A percentile compares a stretch with the other conserved stretches of the same genome.
Evolutionary conservation across 495 filamentous ascomycete species (phyloP).

Genomic region (Letharia columbiana): DNA sequence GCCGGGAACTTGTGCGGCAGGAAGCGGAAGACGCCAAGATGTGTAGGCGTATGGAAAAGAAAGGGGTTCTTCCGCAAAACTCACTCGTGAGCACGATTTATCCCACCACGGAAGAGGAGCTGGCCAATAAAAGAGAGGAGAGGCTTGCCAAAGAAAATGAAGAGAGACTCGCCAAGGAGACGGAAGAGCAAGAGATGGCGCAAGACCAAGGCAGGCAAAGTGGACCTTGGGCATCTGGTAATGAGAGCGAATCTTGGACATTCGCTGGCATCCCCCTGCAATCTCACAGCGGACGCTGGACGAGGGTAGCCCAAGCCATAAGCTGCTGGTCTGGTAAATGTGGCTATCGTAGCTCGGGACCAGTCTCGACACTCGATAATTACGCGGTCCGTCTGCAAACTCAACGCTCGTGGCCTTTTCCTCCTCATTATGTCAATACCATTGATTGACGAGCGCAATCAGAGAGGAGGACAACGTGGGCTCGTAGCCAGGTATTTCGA

Average conservation of each 20-base stretch:
- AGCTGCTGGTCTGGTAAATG: too few relatives aligned
- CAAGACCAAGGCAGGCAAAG: not conserved
- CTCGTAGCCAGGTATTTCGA: too few relatives aligned
- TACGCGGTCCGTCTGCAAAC: too few relatives aligned
- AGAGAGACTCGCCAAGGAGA: not conserved
- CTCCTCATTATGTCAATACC: too few relatives aligned
- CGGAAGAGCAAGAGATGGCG: not conserved
- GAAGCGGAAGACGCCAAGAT: not conserved
- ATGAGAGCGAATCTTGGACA: not conserved
- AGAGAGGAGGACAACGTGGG: too few relatives aligned
- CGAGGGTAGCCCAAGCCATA: too few relatives aligned
- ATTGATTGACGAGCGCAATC: too few relatives aligned
- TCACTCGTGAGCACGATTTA: not conserved
- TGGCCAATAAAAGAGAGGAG: not conserved
- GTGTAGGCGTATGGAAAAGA: not conserved
- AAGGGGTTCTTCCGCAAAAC: not conserved
- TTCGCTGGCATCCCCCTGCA: not conserved
- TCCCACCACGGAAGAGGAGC: not conserved
- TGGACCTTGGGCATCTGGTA: not conserved
- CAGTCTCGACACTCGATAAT: too few relatives aligned
- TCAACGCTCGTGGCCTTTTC: too few relatives aligned
- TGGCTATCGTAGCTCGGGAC: too few relatives aligned
- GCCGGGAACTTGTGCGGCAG: not conserved
- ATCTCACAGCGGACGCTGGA: not conserved
- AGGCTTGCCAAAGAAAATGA: too few relatives aligned